These are phyloP conservation scores for Calonectria crousiana DNA, from an alignment of 2,329 filamentous ascomycete species.

Conservation along the genomic window DNA sequence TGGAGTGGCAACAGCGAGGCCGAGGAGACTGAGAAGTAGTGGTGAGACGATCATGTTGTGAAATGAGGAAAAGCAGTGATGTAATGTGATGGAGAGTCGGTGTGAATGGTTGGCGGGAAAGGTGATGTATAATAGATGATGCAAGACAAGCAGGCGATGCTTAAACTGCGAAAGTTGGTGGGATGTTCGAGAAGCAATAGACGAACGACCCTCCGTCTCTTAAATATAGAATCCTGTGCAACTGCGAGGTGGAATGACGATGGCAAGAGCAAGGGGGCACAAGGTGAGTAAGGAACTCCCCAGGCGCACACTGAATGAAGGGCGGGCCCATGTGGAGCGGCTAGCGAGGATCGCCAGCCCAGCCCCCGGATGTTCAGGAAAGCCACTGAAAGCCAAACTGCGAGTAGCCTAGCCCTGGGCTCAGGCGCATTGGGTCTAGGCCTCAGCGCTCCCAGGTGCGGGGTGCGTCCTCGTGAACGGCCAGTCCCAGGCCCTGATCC, in stretches of 20 bases:
- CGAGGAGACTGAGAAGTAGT: slow-evolving; percentile 40
- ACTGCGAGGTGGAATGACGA: slow-evolving; percentile 6
- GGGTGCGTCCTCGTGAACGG: neutral
- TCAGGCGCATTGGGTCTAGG: neutral
- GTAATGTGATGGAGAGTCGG: neutral
- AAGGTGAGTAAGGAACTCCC: neutral
- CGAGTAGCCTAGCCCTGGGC: slow-evolving; percentile 13
- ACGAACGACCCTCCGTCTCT: neutral
- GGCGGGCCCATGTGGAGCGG: slow-evolving; percentile 10
- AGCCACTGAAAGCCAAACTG: slow-evolving; percentile 20
- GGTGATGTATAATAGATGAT: neutral
- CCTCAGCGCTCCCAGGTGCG: slow-evolving; percentile 3
- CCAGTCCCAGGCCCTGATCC: neutral
- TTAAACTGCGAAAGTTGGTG: neutral
- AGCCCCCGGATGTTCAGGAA: neutral
- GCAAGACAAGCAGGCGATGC: neutral
- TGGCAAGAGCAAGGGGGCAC: neutral
- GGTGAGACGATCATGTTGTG: slow-evolving; percentile 40
- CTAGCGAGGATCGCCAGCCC: slow-evolving; percentile 12
- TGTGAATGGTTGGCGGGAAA: neutral
- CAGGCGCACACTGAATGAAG: neutral
- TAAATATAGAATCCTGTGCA: slow-evolving; percentile 2
- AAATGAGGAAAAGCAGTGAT: neutral
- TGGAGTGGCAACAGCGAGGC: slow-evolving; percentile 42
- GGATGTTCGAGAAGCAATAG: neutral